A percentile compares a stretch with the other conserved stretches of the same genome.
phyloP scores from a whole-genome alignment of 371 early-diverging fungal species.

The Capniomyces stellatus region DNA sequence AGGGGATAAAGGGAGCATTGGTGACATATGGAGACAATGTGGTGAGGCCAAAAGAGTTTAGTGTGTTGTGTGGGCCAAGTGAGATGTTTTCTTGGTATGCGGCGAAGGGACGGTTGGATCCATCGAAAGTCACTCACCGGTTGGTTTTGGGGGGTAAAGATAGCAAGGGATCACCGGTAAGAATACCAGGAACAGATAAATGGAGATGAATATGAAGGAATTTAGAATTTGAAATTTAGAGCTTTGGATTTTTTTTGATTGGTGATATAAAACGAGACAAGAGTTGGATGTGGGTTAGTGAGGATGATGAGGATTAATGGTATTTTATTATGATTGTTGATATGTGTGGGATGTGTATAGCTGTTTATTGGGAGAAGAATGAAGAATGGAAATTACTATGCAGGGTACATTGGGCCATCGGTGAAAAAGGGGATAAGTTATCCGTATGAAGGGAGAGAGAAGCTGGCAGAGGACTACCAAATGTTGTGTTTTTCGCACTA shows the following conservation, averaged over 20 bases:
- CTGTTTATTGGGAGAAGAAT: constrained; percentile 1
- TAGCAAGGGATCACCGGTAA: background rate
- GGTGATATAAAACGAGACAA: background rate
- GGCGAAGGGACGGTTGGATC: constrained; percentile 1
- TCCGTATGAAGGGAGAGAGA: constrained; percentile 1
- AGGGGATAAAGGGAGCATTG: constrained; percentile 1
- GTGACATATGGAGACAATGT: background rate
- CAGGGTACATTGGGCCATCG: background rate
- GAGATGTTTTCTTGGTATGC: background rate
- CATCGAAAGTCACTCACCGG: background rate
- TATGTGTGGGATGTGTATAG: background rate
- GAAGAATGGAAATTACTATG: constrained; percentile 1
- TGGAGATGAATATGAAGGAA: no score
- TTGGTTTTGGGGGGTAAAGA: constrained; percentile 1
- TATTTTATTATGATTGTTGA: background rate
- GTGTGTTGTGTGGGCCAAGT: background rate
- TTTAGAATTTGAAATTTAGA: no score
- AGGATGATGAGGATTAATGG: background rate
- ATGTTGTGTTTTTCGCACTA: constrained; percentile 1
- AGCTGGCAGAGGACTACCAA: background rate
- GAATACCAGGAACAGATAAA: no score
- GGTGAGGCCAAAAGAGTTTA: background rate
- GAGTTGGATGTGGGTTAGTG: background rate
- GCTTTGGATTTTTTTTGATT: no score
- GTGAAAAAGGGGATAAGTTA: background rate